Evolutionary conservation across 257 asterid genomes (phyloP), one percentile per base, ranked within the genome.

Genomic region (Solanum okadae): DNA sequence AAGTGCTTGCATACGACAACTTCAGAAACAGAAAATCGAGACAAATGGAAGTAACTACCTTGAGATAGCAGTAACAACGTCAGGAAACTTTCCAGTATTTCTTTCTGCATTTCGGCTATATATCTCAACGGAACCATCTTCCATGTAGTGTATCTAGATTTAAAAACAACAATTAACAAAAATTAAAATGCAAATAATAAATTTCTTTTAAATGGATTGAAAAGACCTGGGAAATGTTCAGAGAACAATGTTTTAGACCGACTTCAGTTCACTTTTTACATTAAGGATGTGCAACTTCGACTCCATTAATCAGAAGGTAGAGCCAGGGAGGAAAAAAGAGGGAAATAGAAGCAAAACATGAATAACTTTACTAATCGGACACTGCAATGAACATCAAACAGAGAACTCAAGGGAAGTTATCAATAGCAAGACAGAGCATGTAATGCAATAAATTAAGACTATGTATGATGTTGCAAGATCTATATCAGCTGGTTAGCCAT

Each of bases 51-150:
- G 34, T 63, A 71, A 72, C 77, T 93, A 97, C 99, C 99, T 97
- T 77, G 94, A 86, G 87, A 97, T 68, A 88, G 94, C 93, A 84
- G 93, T 94, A 79, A 94, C 95, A 85, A 96, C 98, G 89, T 97
- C 99, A 31, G 98, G 99, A 92, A 94, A 97, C 89, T 97, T 97
- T 90, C 97, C 99, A 71, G 99, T 96, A 91, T 94, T 96, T 88
- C 98, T 87, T 89, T 97, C 99, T 9, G 98, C 98, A 89, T 95
- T 97, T 90, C 99, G 93, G 95, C 99, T 95, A 92, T 96, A 97
- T 92, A 97, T 96, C 95, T 96, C 99, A 87, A 94, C 98, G 42
- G 95, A 89, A 86, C 98, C 99, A 90, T 94, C 82, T 90, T 93
- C 99, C 98, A 94, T 49, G 89, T 91, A 94, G 89, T 96, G 98